Conservation (phyloP, 2,329 filamentous ascomycete species). For the Chlorencoelia australis region DNA sequence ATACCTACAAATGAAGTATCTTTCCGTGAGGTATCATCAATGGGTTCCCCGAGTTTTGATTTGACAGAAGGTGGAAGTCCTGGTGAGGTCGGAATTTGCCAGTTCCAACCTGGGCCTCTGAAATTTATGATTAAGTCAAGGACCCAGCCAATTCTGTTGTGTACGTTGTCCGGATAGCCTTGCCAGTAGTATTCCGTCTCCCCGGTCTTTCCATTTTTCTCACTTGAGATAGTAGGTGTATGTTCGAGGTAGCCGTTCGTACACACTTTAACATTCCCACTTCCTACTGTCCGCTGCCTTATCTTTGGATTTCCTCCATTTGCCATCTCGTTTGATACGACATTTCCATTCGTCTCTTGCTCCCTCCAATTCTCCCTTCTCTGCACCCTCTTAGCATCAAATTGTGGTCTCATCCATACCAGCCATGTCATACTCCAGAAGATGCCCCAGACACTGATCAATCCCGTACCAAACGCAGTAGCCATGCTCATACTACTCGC, state of each 20-base stretch:
- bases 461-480: conserved; percentile 39
- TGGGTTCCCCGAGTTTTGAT: conserved; percentile 28
- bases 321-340: not conserved
- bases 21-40: conserved; percentile 24
- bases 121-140: conserved; percentile 45
- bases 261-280: conserved; percentile 8
- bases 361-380: conserved; percentile 19
- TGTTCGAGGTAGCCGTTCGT: not conserved
- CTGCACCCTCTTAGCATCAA: conserved; percentile 39
- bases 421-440: conserved; percentile 40
- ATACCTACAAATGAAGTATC: conserved; percentile 37
- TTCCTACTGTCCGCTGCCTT: conserved; percentile 5
- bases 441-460: conserved; percentile 41
- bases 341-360: not conserved
- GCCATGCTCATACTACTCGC: conserved; percentile 43
- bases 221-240: not conserved
- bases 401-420: conserved; percentile 45
- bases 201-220: conserved; percentile 1
- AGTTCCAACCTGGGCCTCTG: conserved; percentile 50
- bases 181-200: conserved; percentile 49
- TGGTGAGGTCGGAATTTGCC: conserved; percentile 41
- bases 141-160: conserved; percentile 43
- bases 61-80: conserved; percentile 35
- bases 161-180: conserved; percentile 42
- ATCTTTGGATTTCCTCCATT: conserved; percentile 3